phyloP scores from a whole-genome alignment of 2,329 filamentous ascomycete genomes.

The Talaromyces verruculosus region DNA sequence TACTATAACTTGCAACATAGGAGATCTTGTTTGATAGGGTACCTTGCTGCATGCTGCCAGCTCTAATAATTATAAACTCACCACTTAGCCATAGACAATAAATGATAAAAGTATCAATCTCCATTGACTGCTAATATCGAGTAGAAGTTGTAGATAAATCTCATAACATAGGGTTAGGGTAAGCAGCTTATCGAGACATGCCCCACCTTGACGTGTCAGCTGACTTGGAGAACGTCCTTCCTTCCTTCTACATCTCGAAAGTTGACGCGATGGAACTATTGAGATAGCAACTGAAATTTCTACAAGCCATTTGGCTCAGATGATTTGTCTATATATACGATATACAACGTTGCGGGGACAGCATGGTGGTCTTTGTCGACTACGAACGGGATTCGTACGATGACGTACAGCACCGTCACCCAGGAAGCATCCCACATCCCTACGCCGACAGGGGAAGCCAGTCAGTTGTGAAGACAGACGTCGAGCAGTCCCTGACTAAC shows the following conservation, averaged over 20 bases:
- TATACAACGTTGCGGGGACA: conserved; percentile 28
- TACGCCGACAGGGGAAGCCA: conserved; percentile 21
- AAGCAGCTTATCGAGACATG: not conserved
- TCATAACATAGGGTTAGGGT: not conserved
- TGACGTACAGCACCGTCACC: conserved; percentile 27
- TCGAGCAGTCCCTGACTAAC: not conserved
- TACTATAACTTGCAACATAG: not conserved
- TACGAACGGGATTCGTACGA: conserved; percentile 42
- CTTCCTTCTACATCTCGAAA: not conserved
- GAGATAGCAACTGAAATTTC: not conserved
- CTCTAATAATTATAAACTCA: not conserved
- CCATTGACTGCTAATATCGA: not conserved
- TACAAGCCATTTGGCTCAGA: conserved; percentile 22
- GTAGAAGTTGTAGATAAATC: not conserved
- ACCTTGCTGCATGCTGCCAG: not conserved
- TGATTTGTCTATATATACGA: conserved; percentile 16
- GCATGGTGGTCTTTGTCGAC: conserved; percentile 52
- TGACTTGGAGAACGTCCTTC: not conserved
- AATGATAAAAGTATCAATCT: not conserved
- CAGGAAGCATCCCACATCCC: conserved; percentile 23
- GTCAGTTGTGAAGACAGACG: not conserved
- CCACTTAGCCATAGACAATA: not conserved
- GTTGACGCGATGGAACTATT: not conserved
- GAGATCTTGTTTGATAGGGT: not conserved
- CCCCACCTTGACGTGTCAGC: not conserved